phyloP scores from a whole-genome alignment of 2,329 filamentous ascomycete genomes.

The Colletotrichum limetticola region DNA sequence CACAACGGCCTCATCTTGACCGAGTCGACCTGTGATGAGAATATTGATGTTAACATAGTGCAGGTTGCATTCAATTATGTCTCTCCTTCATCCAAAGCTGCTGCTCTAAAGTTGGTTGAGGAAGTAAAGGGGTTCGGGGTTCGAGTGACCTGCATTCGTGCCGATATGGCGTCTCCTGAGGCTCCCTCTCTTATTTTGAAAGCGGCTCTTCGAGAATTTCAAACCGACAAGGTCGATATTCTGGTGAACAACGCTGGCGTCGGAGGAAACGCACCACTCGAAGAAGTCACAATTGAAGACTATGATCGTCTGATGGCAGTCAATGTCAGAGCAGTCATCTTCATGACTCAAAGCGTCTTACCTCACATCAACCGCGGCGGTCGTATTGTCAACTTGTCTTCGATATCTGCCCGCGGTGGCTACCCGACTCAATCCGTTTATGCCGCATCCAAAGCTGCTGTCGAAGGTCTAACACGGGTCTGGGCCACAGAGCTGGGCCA shows the following conservation, averaged over 20 bases:
- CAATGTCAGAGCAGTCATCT: conserved; percentile 38
- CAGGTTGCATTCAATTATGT: conserved; percentile 30
- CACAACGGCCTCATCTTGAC: neutral
- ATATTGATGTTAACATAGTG: neutral
- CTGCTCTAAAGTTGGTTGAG: neutral
- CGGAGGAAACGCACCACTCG: conserved; percentile 6
- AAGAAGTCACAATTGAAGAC: conserved; percentile 15
- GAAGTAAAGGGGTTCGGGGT: conserved; percentile 8
- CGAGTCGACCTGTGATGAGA: no score
- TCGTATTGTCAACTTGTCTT: conserved; percentile 48
- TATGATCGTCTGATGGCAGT: conserved; percentile 19
- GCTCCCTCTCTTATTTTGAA: conserved; percentile 1
- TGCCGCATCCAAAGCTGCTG: conserved; percentile 46
- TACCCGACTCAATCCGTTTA: conserved; percentile 45
- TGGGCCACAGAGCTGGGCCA: conserved; percentile 48
- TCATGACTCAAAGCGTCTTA: conserved; percentile 45
- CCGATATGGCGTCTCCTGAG: conserved; percentile 19
- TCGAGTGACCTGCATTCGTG: conserved; percentile 5
- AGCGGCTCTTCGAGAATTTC: neutral
- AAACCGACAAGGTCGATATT: conserved; percentile 18
- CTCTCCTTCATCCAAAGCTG: conserved; percentile 9
- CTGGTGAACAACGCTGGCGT: conserved; percentile 24
- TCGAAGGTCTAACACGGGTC: conserved; percentile 41
- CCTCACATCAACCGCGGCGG: conserved; percentile 44
- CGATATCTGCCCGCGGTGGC: conserved; percentile 44